Conservation (phyloP, 2,329 filamentous ascomycete genomes). For the Malbranchea zuffiana region DNA sequence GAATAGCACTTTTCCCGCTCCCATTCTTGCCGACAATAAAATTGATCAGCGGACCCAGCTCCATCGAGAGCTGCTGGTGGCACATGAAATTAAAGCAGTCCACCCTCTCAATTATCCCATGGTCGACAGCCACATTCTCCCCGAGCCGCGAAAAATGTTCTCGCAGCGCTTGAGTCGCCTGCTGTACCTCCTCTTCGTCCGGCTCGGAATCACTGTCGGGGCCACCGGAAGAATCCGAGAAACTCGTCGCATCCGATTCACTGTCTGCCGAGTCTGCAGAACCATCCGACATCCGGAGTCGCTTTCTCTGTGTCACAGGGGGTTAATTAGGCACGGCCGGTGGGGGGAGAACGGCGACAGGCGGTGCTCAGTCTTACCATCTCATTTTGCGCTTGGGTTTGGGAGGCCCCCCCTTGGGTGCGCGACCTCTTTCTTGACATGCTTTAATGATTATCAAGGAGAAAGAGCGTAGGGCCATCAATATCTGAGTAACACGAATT, state of each 20-base stretch:
- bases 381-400: no score
- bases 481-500: no score
- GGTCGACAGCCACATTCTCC: slow-evolving; percentile 65
- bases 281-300: slow-evolving; percentile 3
- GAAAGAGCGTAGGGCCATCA: no score
- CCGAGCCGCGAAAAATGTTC: slow-evolving; percentile 42
- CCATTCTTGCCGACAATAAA: slow-evolving; percentile 98
- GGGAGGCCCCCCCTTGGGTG: no score
- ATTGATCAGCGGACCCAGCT: slow-evolving; percentile 89
- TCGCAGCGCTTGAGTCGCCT: slow-evolving; percentile 53
- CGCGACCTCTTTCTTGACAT: no score
- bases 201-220: slow-evolving; percentile 3
- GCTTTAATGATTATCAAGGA: no score
- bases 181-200: slow-evolving; percentile 41
- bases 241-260: not conserved
- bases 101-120: slow-evolving; percentile 79
- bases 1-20: slow-evolving; percentile 89
- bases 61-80: slow-evolving; percentile 67
- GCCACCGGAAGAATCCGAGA: not conserved
- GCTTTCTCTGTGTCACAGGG: slow-evolving; percentile 8
- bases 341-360: no score
- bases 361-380: no score
- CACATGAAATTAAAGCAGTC: slow-evolving; percentile 95
- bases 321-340: no score
- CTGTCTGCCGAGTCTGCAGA: not conserved